Percentiles rank a stretch among this genome's conserved stretches.
Evolutionary conservation across 371 early-diverging fungal genomes (phyloP).

Genomic region (Mucor plumbeus): DNA sequence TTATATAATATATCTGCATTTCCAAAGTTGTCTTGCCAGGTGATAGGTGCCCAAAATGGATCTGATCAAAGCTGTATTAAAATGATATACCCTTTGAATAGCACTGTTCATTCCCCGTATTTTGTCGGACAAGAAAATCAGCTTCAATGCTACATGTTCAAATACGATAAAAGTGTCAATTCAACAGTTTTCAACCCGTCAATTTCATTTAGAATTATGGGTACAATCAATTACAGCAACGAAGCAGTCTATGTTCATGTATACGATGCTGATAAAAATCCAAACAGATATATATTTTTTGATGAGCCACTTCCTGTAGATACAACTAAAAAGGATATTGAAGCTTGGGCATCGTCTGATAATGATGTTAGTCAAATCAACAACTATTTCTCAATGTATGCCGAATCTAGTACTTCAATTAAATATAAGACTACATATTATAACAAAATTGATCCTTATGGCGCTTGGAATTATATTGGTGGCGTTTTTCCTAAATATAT

Average conservation of each 20-base stretch:
- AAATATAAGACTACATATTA: too few relatives aligned
- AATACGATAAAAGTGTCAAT: background rate
- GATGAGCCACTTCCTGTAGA: background rate
- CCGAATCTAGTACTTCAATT: too few relatives aligned
- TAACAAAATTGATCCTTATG: too few relatives aligned
- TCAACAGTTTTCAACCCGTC: background rate
- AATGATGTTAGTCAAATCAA: background rate
- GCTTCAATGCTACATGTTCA: background rate
- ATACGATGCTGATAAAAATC: background rate
- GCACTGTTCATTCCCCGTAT: background rate
- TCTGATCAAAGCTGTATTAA: too few relatives aligned
- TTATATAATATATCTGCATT: too few relatives aligned
- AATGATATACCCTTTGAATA: too few relatives aligned
- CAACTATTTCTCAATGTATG: too few relatives aligned
- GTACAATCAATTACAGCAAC: background rate
- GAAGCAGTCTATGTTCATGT: background rate
- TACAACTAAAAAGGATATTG: background rate
- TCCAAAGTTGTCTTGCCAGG: too few relatives aligned
- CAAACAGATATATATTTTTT: conserved; percentile 1
- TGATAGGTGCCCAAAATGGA: too few relatives aligned
- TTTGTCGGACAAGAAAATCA: background rate
- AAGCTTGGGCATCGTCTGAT: background rate
- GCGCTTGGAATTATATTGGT: too few relatives aligned
- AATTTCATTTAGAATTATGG: background rate
- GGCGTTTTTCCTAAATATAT: too few relatives aligned